Conservation (phyloP, 164 flowering plant genomes). For the Tetracentron sinense region DNA sequence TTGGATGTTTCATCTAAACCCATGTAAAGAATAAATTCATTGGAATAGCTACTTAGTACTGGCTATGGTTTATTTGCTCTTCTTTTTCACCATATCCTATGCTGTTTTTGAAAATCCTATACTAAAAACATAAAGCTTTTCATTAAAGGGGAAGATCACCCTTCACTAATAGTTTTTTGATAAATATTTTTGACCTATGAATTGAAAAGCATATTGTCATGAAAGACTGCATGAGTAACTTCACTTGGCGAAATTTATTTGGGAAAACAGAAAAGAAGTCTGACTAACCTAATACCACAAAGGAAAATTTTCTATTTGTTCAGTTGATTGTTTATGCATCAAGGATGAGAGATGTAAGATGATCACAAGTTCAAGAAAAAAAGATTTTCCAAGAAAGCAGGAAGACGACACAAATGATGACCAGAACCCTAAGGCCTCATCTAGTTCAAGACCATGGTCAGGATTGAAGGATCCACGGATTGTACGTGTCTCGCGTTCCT, state of each 20-base stretch:
- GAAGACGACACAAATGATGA: conserved; percentile 28
- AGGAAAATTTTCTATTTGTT: conserved; percentile 3
- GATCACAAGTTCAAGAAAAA: conserved; percentile 37
- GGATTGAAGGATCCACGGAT: conserved; percentile 66
- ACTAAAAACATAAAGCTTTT: no score
- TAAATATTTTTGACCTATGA: not conserved
- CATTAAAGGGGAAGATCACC: not conserved
- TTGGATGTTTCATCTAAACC: not conserved
- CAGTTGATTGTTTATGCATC: conserved; percentile 1
- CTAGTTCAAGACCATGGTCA: conserved; percentile 50
- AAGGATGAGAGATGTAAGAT: conserved; percentile 36
- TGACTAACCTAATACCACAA: not conserved
- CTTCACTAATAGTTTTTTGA: no score
- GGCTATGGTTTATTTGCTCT: not conserved
- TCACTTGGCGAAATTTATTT: not conserved
- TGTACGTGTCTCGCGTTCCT: conserved; percentile 68
- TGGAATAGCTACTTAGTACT: no score
- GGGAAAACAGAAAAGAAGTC: not conserved
- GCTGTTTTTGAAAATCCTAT: not conserved
- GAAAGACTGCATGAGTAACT: conserved; percentile 6
- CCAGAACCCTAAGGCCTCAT: conserved; percentile 30
- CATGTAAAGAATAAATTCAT: not conserved
- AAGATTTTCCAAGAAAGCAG: conserved; percentile 28
- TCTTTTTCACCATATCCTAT: not conserved
- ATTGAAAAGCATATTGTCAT: not conserved